Percentiles rank a stretch among this genome's conserved stretches.
phyloP scores from a whole-genome alignment of 129 eudicot species.

The Glebionis coronaria region DNA sequence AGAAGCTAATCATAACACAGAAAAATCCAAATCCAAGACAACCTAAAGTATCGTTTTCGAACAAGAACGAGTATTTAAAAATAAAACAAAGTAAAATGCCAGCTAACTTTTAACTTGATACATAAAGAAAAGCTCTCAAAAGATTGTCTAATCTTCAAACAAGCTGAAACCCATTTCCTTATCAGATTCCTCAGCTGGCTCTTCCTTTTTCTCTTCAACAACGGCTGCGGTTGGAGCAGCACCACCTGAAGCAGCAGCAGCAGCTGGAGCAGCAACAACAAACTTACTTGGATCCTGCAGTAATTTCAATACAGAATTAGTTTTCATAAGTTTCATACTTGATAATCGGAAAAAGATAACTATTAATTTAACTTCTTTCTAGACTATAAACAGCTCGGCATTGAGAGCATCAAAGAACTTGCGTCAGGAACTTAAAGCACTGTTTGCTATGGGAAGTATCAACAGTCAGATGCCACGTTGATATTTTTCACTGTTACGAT shows the following conservation, averaged over 20 bases:
- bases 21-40: neutral
- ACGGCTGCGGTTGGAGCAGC: slow-evolving; percentile 37
- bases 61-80: neutral
- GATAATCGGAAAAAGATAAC: too few relatives aligned
- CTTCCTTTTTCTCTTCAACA: slow-evolving; percentile 60
- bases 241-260: slow-evolving; percentile 19
- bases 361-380: too few relatives aligned
- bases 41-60: neutral
- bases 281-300: slow-evolving; percentile 77
- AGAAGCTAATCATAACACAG: neutral
- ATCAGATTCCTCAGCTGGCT: slow-evolving; percentile 48
- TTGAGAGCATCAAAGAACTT: too few relatives aligned
- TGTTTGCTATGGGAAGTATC: too few relatives aligned
- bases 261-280: slow-evolving; percentile 35
- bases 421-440: too few relatives aligned
- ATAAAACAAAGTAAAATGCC: neutral
- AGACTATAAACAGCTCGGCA: too few relatives aligned
- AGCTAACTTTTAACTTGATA: too few relatives aligned
- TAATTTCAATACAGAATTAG: neutral
- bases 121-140: neutral
- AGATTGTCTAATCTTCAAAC: neutral
- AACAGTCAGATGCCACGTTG: too few relatives aligned
- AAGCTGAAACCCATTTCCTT: slow-evolving; percentile 36
- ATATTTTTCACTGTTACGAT: too few relatives aligned
- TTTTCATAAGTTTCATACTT: too few relatives aligned